Conservation (phyloP, 371 early-diverging fungal genomes). For the Smittium culicis region DNA sequence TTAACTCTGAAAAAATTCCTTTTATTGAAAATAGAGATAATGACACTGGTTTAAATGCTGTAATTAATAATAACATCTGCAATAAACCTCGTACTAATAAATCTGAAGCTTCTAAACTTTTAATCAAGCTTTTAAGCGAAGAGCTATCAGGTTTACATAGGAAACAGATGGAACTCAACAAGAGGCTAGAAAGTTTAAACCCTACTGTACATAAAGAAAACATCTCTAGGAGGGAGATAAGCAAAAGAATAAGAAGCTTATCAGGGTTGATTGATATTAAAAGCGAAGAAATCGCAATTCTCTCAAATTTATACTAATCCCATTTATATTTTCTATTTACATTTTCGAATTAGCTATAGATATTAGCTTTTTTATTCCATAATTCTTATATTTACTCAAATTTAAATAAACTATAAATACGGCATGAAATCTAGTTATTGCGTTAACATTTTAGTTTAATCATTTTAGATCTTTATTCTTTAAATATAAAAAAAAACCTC, state of each 20-base stretch:
- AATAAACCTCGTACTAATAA: neutral
- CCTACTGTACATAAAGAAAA: neutral
- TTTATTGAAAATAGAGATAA: neutral
- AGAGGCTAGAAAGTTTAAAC: neutral
- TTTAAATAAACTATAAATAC: too few relatives aligned
- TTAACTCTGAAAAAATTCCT: neutral
- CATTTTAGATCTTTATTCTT: too few relatives aligned
- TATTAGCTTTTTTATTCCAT: too few relatives aligned
- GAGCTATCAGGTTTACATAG: neutral
- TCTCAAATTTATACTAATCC: slow-evolving; percentile 21
- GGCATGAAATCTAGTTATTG: too few relatives aligned
- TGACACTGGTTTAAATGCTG: too few relatives aligned
- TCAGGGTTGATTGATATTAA: slow-evolving; percentile 10
- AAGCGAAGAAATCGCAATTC: slow-evolving; percentile 6
- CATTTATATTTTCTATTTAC: slow-evolving; percentile 29
- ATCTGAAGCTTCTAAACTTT: neutral
- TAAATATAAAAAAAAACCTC: too few relatives aligned
- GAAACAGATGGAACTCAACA: neutral
- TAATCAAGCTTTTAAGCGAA: neutral
- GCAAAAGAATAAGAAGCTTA: neutral
- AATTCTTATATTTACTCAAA: too few relatives aligned
- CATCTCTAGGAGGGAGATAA: neutral
- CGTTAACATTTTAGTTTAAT: too few relatives aligned
- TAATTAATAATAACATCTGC: too few relatives aligned
- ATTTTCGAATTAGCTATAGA: too few relatives aligned